Base-by-base conservation (phyloP, 345 rosid genomes). In the Eucalyptus paniculata region DNA sequence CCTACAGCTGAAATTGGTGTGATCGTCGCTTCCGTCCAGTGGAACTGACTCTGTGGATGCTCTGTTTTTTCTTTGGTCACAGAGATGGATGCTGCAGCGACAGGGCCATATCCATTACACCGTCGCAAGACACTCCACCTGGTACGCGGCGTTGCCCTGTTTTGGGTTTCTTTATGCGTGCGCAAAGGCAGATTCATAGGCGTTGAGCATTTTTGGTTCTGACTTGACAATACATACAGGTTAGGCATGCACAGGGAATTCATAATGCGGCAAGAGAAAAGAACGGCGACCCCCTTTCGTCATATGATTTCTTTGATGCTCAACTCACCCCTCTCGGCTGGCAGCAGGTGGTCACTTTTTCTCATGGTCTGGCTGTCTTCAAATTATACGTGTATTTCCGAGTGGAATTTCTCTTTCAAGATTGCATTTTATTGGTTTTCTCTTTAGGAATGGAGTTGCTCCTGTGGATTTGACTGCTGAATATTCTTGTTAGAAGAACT, bases 161-260 rank as follows among this genome's bases (percentile, higher is more conserved):
- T 89, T 67, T 89, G 26, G 30, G n/a, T 88, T 50, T 44, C 50
- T n/a, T 5, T 28, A 3, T 34, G 47, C 19, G 4, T 24, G 67
- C 1, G 49, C 7, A 54, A 54, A 23, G 60, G 30, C 67, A 40
- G 67, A 42, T 51, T 54, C 69, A 23, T 53, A 10, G 65, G 49
- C 44, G 16, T 51, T 37, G 24, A 37, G 69, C 30, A 18, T 7
- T 19, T 19, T 87, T 14, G 69, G 32, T 30, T 88, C 87, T 40
- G 32, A 83, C 50, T 58, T 85, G 42, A 58, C 42, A 34, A 77
- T 21, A 19, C 86, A 8, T 91, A 42, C 88, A 97, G 99, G 96
- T 96, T 86, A 94, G 99, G 90, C 99, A 97, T 90, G 99, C 99
- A 26, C 97, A 97, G 90, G 99, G 99, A 91, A 85, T 96, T 92